Evolutionary conservation across 306 rosid genomes (phyloP).

Genomic region (Comarum palustre): DNA sequence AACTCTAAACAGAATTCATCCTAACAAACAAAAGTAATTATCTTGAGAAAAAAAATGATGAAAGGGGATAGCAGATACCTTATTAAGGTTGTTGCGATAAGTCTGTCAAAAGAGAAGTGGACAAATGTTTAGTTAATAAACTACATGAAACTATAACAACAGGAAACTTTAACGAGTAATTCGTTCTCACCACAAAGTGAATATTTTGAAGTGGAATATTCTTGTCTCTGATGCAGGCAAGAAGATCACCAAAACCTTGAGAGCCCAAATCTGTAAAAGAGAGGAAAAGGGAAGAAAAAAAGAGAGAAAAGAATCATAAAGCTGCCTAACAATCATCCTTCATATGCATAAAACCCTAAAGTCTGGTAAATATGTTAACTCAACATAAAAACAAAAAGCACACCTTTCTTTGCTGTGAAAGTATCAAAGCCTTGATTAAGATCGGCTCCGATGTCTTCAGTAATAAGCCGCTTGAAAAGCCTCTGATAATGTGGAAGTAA

Average conservation of each 20-base stretch:
- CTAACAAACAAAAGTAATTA: neutral
- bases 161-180: conserved; percentile 17
- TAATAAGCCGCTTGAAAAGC: conserved; percentile 84
- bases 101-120: conserved; percentile 55
- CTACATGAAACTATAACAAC: conserved; percentile 10
- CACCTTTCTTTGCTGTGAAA: conserved; percentile 69
- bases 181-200: conserved; percentile 83
- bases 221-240: conserved; percentile 82
- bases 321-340: conserved; percentile 22
- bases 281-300: conserved; percentile 16
- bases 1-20: neutral
- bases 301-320: conserved; percentile 4
- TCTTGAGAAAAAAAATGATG: neutral
- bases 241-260: conserved; percentile 86
- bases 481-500: conserved; percentile 51
- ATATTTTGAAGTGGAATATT: conserved; percentile 77
- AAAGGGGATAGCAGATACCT: conserved; percentile 49
- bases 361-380: neutral
- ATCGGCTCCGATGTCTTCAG: conserved; percentile 88
- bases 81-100: conserved; percentile 85
- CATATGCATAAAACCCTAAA: conserved; percentile 17
- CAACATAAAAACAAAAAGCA: neutral
- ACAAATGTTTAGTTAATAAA: conserved; percentile 26
- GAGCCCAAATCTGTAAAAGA: conserved; percentile 73
- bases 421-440: conserved; percentile 82